These are phyloP conservation scores for Penicillium bialowiezense DNA, from an alignment of 495 filamentous ascomycete species.

Conservation along the genomic window DNA sequence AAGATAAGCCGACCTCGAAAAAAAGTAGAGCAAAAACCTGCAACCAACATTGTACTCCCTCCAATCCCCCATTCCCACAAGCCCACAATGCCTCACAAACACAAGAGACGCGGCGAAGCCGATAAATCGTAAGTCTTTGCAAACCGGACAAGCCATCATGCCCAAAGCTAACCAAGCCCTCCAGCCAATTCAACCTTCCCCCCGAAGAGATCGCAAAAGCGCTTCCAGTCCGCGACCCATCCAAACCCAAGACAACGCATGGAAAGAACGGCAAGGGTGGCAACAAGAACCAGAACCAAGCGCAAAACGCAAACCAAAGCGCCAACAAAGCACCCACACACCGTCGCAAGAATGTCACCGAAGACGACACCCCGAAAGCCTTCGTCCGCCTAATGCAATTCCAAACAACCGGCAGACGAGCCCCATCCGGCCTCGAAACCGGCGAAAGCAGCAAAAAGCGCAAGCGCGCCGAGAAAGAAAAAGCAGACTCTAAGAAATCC, in stretches of 20 bases:
- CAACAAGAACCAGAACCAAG: slow-evolving; percentile 20
- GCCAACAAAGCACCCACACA: slow-evolving; percentile 16
- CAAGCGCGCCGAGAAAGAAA: slow-evolving; percentile 25
- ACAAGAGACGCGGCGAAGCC: slow-evolving; percentile 58
- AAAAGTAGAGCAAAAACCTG: slow-evolving; percentile 21
- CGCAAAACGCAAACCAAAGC: slow-evolving; percentile 17
- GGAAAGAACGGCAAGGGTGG: slow-evolving; percentile 11
- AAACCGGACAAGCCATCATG: too few species aligned
- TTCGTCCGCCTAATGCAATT: slow-evolving; percentile 80
- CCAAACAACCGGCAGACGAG: slow-evolving; percentile 49
- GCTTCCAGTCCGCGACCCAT: slow-evolving; percentile 54
- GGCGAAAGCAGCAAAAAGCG: slow-evolving; percentile 55
- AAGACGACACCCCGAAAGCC: slow-evolving; percentile 81
- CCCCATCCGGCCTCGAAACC: slow-evolving; percentile 66
- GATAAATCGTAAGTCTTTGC: slow-evolving; percentile 39
- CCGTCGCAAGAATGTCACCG: slow-evolving; percentile 43
- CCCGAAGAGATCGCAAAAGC: slow-evolving; percentile 67
- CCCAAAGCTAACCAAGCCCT: not conserved
- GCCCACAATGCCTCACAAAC: slow-evolving; percentile 78
- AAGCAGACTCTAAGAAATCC: slow-evolving; percentile 19
- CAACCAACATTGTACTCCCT: too few species aligned
- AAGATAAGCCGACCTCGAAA: slow-evolving; percentile 16
- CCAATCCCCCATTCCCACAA: slow-evolving; percentile 10
- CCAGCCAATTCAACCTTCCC: slow-evolving; percentile 67
- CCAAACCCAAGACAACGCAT: slow-evolving; percentile 20